phyloP scores from a whole-genome alignment of 2,329 filamentous ascomycete genomes.

The Lithohypha guttulata region DNA sequence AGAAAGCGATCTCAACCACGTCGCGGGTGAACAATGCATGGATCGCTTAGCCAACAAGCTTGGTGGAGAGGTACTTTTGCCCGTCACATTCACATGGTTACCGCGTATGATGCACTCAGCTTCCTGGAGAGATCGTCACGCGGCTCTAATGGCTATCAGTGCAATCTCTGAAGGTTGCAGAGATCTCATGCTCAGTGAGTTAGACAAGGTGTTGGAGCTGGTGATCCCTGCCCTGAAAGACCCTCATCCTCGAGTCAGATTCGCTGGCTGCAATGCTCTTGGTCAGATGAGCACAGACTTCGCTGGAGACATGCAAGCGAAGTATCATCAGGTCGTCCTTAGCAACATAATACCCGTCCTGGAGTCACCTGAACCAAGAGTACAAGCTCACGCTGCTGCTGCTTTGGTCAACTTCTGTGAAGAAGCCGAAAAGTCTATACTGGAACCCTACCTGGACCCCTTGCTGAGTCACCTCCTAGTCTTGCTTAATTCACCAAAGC shows the following conservation, averaged over 20 bases:
- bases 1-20: slow-evolving; percentile 93
- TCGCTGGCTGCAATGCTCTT: slow-evolving; percentile 96
- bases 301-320: slow-evolving; percentile 92
- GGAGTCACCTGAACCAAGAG: slow-evolving; percentile 77
- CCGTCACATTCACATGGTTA: slow-evolving; percentile 92
- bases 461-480: slow-evolving; percentile 76
- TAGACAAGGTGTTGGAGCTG: slow-evolving; percentile 85
- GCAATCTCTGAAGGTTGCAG: slow-evolving; percentile 96
- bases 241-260: slow-evolving; percentile 84
- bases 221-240: slow-evolving; percentile 89
- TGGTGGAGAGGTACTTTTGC: slow-evolving; percentile 82
- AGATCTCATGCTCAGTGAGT: slow-evolving; percentile 87
- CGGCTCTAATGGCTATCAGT: slow-evolving; percentile 95
- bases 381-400: slow-evolving; percentile 95
- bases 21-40: slow-evolving; percentile 97
- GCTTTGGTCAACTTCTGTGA: slow-evolving; percentile 98
- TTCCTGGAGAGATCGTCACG: slow-evolving; percentile 89
- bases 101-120: slow-evolving; percentile 95
- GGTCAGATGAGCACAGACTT: slow-evolving; percentile 99
- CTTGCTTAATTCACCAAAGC: slow-evolving; percentile 80
- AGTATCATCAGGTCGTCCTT: slow-evolving; percentile 79
- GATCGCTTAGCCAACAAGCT: slow-evolving; percentile 95
- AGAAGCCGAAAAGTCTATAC: slow-evolving; percentile 81
- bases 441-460: slow-evolving; percentile 88
- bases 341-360: slow-evolving; percentile 88